Percentiles rank a stretch among this genome's conserved stretches.
These are phyloP conservation scores for Chalciporus sp. DNA, from an alignment of 1,284 basidiomycete genomes.

Conservation along the genomic window DNA sequence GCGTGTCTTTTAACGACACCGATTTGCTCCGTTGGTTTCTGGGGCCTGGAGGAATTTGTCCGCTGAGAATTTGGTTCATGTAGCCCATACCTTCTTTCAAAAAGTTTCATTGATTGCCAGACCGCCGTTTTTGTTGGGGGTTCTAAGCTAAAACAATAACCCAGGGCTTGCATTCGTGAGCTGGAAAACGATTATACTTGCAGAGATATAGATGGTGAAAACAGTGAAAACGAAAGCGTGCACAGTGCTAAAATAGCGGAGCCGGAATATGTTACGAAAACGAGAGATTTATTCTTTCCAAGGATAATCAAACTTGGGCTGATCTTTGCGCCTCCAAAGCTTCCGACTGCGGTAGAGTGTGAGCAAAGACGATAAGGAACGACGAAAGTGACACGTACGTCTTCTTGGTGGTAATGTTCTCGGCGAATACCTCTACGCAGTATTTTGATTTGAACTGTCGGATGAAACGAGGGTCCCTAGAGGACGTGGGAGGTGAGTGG, in stretches of 20 bases:
- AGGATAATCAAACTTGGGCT: slow-evolving; percentile 84
- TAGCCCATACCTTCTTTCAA: no score
- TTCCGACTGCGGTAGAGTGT: slow-evolving; percentile 66
- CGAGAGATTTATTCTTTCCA: slow-evolving; percentile 66
- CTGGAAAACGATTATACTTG: background rate
- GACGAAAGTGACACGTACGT: slow-evolving; percentile 61
- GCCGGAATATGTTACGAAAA: no score
- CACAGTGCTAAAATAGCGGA: background rate
- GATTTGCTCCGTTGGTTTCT: no score
- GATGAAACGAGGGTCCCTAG: slow-evolving; percentile 94
- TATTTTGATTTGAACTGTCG: slow-evolving; percentile 88
- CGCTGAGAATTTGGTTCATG: no score
- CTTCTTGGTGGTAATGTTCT: slow-evolving; percentile 82
- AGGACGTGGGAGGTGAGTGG: background rate
- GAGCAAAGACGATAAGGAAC: background rate
- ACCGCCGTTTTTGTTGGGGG: no score
- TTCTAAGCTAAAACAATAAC: no score
- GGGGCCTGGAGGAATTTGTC: no score
- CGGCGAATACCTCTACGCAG: slow-evolving; percentile 85
- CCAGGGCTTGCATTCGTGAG: background rate
- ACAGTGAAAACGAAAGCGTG: background rate
- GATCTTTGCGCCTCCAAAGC: slow-evolving; percentile 88
- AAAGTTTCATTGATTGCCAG: no score
- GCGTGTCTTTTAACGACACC: no score
- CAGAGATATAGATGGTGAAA: background rate